Evolutionary conservation across 768 basidiomycete species (phyloP).

Genomic region (Porpolomopsis calyptriformis): DNA sequence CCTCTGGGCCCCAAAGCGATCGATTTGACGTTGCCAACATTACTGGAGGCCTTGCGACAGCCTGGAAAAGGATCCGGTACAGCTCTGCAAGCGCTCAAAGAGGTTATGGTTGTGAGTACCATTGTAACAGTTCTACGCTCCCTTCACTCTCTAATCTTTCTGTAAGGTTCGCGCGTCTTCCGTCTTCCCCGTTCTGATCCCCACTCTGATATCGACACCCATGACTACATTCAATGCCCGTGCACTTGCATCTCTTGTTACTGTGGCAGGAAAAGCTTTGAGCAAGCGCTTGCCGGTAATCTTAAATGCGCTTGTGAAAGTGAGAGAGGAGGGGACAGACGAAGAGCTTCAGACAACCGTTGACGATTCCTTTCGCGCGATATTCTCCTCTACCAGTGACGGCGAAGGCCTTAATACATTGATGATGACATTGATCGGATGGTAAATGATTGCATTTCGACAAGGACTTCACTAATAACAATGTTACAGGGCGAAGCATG

Average conservation of each 20-base stretch:
- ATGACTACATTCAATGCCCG: constrained; percentile 94
- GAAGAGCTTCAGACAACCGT: constrained; percentile 65
- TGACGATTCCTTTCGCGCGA: constrained; percentile 60
- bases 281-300: constrained; percentile 76
- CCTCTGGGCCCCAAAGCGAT: constrained; percentile 84
- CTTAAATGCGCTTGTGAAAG: constrained; percentile 67
- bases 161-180: constrained; percentile 82
- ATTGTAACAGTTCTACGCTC: not conserved
- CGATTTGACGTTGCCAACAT: constrained; percentile 91
- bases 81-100: constrained; percentile 82
- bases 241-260: constrained; percentile 82
- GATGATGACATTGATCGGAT: constrained; percentile 81
- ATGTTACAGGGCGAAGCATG: constrained; percentile 63
- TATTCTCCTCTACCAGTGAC: constrained; percentile 74
- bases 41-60: constrained; percentile 86
- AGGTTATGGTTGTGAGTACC: constrained; percentile 80
- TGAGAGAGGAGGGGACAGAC: constrained; percentile 56
- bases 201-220: constrained; percentile 79
- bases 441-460: constrained; percentile 38
- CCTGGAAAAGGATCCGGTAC: constrained; percentile 93
- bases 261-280: constrained; percentile 85
- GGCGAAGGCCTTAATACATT: constrained; percentile 81
- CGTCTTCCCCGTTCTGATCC: constrained; percentile 95
- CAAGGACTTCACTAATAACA: not conserved
- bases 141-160: constrained; percentile 4